Evolutionary conservation across 345 rosid genomes (phyloP).

Genomic region (Acer campestre): DNA sequence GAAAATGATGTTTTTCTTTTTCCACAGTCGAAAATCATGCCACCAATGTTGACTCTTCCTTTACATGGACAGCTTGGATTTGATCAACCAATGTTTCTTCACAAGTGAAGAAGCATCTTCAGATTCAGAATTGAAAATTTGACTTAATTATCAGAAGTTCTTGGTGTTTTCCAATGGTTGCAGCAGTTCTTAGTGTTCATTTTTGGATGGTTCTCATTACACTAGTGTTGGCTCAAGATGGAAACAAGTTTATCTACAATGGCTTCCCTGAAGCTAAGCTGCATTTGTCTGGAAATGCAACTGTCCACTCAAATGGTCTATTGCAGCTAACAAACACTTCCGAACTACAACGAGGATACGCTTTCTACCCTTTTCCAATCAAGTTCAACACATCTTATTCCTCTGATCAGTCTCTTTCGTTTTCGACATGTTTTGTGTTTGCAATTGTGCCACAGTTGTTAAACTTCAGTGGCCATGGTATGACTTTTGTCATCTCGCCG

Average conservation of each 20-base stretch:
- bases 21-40: too few species aligned
- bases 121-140: too few species aligned
- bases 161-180: too few species aligned
- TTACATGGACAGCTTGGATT: too few species aligned
- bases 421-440: slow-evolving; percentile 27
- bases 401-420: slow-evolving; percentile 6
- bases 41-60: too few species aligned
- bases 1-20: too few species aligned
- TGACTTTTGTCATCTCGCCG: slow-evolving; percentile 27
- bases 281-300: slow-evolving; percentile 17
- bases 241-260: slow-evolving; percentile 8
- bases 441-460: slow-evolving; percentile 25
- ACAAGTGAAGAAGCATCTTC: too few species aligned
- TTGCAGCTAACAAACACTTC: slow-evolving; percentile 59
- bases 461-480: slow-evolving; percentile 22
- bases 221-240: not conserved
- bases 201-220: too few species aligned
- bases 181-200: too few species aligned
- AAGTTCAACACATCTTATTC: not conserved
- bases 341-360: slow-evolving; percentile 11
- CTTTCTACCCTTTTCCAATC: not conserved
- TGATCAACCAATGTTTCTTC: too few species aligned
- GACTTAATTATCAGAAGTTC: too few species aligned
- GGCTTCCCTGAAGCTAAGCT: not conserved
- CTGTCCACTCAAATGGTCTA: slow-evolving; percentile 46